A percentile compares a stretch with the other conserved stretches of the same genome.
Evolutionary conservation across 2,329 filamentous ascomycete species (phyloP).

Genomic region (Diplodia sapinea): DNA sequence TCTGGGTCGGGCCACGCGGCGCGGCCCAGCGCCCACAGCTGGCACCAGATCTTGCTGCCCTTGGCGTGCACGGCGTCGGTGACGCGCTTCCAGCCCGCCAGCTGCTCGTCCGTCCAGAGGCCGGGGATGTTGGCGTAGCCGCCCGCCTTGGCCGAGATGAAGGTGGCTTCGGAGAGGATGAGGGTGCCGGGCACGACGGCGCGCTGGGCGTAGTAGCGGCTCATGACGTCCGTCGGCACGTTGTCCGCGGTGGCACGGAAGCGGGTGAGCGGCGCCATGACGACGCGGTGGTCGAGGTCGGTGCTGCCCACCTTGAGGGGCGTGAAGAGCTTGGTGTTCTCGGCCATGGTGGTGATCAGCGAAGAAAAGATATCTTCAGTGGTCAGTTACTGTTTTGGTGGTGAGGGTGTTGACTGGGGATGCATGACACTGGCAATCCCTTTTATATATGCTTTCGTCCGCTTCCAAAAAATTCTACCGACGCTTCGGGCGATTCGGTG

Average conservation of each 20-base stretch:
- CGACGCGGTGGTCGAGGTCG: conserved; percentile 39
- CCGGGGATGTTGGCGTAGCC: conserved; percentile 41
- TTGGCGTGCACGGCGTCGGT: conserved; percentile 68
- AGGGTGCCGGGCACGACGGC: conserved; percentile 42
- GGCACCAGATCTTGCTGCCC: conserved; percentile 64
- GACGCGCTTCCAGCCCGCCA: conserved; percentile 65
- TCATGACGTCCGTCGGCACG: conserved; percentile 50
- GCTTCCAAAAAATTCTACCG: background rate
- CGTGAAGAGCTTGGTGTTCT: conserved; percentile 37
- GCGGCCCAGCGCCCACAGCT: conserved; percentile 68
- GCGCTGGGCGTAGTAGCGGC: conserved; percentile 44
- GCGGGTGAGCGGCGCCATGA: conserved; percentile 44
- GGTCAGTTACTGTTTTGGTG: background rate
- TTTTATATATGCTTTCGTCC: background rate
- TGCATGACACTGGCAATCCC: background rate
- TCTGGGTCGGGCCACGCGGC: conserved; percentile 52
- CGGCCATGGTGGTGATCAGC: conserved; percentile 20
- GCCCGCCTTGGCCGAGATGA: conserved; percentile 41
- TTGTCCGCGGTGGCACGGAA: conserved; percentile 56
- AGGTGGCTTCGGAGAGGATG: conserved; percentile 45
- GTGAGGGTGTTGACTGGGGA: background rate
- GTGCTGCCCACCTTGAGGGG: conserved; percentile 40
- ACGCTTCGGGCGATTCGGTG: background rate
- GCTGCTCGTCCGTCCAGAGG: conserved; percentile 52
- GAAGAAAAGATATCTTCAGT: background rate